Conservation (phyloP, 345 rosid species). For the Populus nigra region DNA sequence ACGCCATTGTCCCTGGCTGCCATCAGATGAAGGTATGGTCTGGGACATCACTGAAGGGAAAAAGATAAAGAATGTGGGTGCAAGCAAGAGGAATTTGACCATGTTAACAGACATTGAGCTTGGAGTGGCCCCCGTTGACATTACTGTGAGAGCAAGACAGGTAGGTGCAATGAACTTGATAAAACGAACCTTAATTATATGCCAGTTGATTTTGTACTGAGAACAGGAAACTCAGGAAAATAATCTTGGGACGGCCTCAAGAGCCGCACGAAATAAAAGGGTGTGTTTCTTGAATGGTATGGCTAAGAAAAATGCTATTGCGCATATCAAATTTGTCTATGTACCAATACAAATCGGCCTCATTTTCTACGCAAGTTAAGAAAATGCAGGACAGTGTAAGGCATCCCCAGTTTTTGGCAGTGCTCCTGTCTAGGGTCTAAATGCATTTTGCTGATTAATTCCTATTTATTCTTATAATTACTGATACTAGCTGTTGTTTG, state of each 20-base stretch:
- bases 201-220: not conserved
- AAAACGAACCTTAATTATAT: not conserved
- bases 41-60: slow-evolving; percentile 1
- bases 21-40: not conserved
- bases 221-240: not conserved
- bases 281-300: not conserved
- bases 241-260: slow-evolving; percentile 5
- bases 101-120: slow-evolving; percentile 6
- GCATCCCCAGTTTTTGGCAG: not conserved
- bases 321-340: not conserved
- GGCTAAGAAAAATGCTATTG: not conserved
- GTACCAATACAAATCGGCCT: not conserved
- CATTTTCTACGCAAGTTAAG: not conserved
- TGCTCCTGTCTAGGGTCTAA: not conserved
- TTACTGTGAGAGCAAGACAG: not conserved
- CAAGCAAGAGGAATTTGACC: slow-evolving; percentile 23
- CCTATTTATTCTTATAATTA: too few relatives aligned
- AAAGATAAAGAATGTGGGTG: slow-evolving; percentile 17
- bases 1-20: slow-evolving; percentile 44
- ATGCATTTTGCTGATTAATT: too few relatives aligned
- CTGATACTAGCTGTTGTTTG: too few relatives aligned
- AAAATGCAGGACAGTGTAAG: not conserved
- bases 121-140: not conserved
- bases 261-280: not conserved
- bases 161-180: slow-evolving; percentile 1